Evolutionary conservation across 108 stramenopile genomes (phyloP), one percentile per base, ranked within the genome.

Genomic region (Schizochytrium sp.): DNA sequence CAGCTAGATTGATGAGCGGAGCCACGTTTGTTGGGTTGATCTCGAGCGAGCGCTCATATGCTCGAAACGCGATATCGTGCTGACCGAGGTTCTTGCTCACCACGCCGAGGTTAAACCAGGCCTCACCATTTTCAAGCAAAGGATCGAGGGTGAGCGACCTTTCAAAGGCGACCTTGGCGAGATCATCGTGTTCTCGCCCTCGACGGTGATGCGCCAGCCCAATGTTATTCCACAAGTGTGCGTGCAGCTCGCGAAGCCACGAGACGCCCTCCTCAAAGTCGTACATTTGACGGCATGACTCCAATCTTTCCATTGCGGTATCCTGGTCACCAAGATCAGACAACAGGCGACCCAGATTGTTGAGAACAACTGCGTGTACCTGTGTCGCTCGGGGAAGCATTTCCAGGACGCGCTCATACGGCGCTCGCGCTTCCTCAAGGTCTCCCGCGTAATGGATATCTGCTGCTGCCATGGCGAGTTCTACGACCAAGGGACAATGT

Each of bases 1-100:
- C 89, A n/a, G 92, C 92, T 6, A 93, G 87, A 41, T 93, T 93
- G 12, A 93, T 53, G 34, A 58, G 44, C 10, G 87, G 87, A 34
- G 48, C 28, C 5, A 63, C 60, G 53, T 58, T 18, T 29, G 25
- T 48, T 8, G 58, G 59, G 18, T 41, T 59, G 16, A 12, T 25
- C 41, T 48, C 57, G 12, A 90, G 59, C 41, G 59, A 34, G 5
- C 18, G 58, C 16, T 21, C 16, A 28, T 90, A 90, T 4, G 28
- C 25, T 18, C 57, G 10, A 5, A 87, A 44, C 10, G 89, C 23
- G 18, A 53, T 28, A 5, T 43, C 45, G 29, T 72, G 34, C 5
- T 5, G 44, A 8, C 89, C 87, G 19, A 58, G 53, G 53, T 87
- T 44, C 58, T 87, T 58, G 4, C 10, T 29, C 44, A 87, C 29